Conservation (phyloP, 345 rosid genomes). For the Citrus sp. region DNA sequence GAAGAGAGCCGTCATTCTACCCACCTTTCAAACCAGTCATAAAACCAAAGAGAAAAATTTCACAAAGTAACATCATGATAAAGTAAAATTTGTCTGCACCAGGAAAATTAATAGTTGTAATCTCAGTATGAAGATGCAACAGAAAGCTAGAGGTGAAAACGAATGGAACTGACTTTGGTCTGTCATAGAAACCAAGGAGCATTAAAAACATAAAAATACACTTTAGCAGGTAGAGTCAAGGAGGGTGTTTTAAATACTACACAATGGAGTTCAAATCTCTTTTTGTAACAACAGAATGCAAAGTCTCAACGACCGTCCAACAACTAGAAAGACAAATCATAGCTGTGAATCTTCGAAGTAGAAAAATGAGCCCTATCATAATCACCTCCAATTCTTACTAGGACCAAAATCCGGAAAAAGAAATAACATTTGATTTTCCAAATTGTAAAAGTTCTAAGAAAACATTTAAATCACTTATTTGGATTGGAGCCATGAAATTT, state of each 20-base stretch:
- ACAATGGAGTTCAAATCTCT: too few relatives aligned
- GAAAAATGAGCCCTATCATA: background rate
- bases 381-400: background rate
- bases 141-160: background rate
- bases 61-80: background rate
- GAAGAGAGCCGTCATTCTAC: constrained; percentile 2
- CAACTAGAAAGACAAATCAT: background rate
- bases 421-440: background rate
- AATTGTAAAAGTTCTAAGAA: background rate
- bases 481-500: background rate
- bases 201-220: background rate
- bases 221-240: too few relatives aligned
- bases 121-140: background rate
- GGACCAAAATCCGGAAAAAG: background rate
- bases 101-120: too few relatives aligned
- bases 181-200: background rate
- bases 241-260: background rate
- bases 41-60: background rate
- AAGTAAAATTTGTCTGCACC: background rate
- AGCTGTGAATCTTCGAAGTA: background rate
- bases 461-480: background rate
- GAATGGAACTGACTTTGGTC: background rate
- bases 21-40: background rate
- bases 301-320: background rate
- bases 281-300: too few relatives aligned